Evolutionary conservation across 129 eudicot species (phyloP), one percentile per base, ranked within the genome.

Genomic region (Flaveria bidentis): DNA sequence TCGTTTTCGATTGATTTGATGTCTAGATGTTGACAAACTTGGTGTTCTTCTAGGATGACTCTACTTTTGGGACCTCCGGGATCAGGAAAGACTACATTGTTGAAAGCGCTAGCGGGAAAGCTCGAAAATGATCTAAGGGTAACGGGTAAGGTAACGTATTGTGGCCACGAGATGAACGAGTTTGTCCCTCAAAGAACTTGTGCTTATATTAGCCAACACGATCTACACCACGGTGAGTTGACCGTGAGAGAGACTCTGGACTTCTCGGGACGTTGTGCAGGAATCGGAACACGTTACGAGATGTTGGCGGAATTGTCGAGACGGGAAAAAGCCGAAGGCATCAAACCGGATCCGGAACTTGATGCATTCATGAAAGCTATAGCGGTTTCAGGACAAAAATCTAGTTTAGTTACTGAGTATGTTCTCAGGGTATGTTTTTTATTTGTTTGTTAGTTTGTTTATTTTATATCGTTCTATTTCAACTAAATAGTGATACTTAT

Each of bases 361-460:
- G 97, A 91, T 69, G 94, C 97, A 22, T 91, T 91, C 80, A 86
- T 91, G 97, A 91, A 91, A 81, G 86, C 91, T 66, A 91, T 82
- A 28, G 78, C 97, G 39, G 68, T 91, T 51, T 79, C 91, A 4
- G 97, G 97, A 23, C 94, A 91, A 75, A 76, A 88, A 74, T 78
- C 89, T 76, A 88, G 89, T 76, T 81, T 91, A 80, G 86, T 88
- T 75, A 88, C 97, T 2, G 97, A 91, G 68, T 88, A 81, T 74
- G 90, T 88, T 56, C 88, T 91, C 17, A 88, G 87, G 94, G 97
- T 88, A 55, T 8, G 82, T 72, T 75, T 63, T 62, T 64, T 28
- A 28, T 28, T 2, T 69, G 12, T 11, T 20, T 28, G 1, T n/a
- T 33, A 5, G 41, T 5, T 36, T 30, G 36, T 30, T 30, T 30